Conservation (phyloP, 768 basidiomycete genomes). For the Collybiopsis luxurians region DNA sequence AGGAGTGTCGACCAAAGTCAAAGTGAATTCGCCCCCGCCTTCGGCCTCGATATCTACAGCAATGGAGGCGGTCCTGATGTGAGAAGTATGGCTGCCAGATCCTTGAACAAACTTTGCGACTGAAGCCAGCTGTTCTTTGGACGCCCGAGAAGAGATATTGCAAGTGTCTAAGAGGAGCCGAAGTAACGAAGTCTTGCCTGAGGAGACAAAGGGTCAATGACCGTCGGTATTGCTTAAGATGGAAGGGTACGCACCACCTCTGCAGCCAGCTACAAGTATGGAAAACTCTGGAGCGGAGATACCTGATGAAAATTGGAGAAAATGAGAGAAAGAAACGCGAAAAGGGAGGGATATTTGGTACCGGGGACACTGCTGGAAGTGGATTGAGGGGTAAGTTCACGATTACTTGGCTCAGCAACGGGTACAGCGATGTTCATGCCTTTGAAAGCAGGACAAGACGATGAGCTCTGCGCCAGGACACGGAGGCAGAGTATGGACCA, state of each 20-base stretch:
- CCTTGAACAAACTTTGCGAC: conserved; percentile 83
- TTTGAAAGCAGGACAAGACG: not conserved
- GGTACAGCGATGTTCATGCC: conserved; percentile 60
- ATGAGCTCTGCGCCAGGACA: conserved; percentile 42
- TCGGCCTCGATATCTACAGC: conserved; percentile 62
- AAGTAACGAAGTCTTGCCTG: conserved; percentile 85
- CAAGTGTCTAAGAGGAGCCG: conserved; percentile 82
- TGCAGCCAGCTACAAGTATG: conserved; percentile 78
- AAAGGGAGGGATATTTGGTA: not conserved
- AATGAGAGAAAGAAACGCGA: conserved; percentile 1
- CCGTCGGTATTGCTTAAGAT: conserved; percentile 12
- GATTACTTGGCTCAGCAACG: not conserved
- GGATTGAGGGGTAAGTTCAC: conserved; percentile 3
- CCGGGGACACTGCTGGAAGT: not conserved
- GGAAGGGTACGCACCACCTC: conserved; percentile 50
- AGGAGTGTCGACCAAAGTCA: conserved; percentile 81
- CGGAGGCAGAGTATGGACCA: conserved; percentile 38
- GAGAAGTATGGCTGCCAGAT: conserved; percentile 67
- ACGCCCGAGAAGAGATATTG: conserved; percentile 57
- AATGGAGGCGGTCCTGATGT: conserved; percentile 67
- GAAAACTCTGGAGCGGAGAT: conserved; percentile 40
- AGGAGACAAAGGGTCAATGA: conserved; percentile 30
- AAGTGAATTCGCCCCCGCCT: conserved; percentile 48
- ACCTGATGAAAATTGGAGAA: not conserved
- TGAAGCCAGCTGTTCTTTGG: conserved; percentile 74